phyloP scores from a whole-genome alignment of 495 filamentous ascomycete species.

The Xylaria telfairii region DNA sequence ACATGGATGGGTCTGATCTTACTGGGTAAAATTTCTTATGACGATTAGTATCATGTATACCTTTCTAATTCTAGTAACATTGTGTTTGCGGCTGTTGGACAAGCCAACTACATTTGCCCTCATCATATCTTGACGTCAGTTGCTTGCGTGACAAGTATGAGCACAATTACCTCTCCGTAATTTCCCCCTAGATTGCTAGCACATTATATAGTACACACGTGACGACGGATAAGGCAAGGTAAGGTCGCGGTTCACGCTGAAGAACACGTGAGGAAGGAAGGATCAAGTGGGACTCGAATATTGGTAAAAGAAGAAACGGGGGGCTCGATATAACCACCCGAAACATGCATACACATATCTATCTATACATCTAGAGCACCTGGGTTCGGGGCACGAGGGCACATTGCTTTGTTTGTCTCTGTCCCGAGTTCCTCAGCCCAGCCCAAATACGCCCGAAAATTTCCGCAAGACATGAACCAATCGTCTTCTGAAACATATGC shows the following conservation, averaged over 20 bases:
- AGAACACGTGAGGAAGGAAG: not conserved
- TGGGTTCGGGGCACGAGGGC: slow-evolving; percentile 4
- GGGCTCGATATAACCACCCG: not conserved
- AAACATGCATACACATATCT: not conserved
- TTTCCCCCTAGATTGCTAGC: not conserved
- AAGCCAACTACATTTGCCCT: too few species aligned
- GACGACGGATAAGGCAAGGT: not conserved
- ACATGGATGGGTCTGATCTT: not conserved
- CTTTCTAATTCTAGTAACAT: not conserved
- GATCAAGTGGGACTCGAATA: not conserved
- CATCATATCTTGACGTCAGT: not conserved
- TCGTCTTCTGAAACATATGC: not conserved
- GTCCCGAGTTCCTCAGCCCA: not conserved
- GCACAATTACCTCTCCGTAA: too few species aligned
- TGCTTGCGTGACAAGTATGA: not conserved
- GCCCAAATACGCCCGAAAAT: not conserved
- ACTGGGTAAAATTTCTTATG: not conserved
- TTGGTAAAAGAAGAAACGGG: not conserved
- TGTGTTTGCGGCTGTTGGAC: not conserved
- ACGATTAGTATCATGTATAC: not conserved
- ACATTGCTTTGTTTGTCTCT: not conserved
- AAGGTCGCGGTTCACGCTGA: not conserved
- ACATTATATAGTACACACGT: not conserved
- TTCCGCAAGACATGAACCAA: not conserved
- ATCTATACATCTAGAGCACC: not conserved